Evolutionary conservation across 148 eudicot genomes (phyloP).

Genomic region (Salicornia ramosissima): DNA sequence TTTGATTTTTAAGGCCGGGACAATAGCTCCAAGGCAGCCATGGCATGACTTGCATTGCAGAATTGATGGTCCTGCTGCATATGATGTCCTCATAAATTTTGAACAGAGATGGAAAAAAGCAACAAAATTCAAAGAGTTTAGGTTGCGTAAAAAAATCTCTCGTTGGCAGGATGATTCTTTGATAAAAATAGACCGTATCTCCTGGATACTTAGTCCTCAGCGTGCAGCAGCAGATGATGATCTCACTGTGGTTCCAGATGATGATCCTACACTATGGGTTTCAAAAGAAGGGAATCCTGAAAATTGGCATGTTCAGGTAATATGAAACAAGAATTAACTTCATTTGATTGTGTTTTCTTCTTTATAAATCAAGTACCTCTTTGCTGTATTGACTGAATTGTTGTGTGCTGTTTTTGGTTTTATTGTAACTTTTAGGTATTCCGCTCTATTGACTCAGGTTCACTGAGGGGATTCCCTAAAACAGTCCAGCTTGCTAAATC

Average conservation of each 20-base stretch:
- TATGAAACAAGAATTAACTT: background rate
- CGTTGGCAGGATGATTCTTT: slow-evolving; percentile 88
- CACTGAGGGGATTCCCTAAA: slow-evolving; percentile 80
- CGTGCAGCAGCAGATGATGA: slow-evolving; percentile 32
- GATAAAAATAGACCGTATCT: slow-evolving; percentile 91
- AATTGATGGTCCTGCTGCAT: slow-evolving; percentile 96
- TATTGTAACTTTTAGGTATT: slow-evolving; percentile 46
- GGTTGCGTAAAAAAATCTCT: slow-evolving; percentile 57
- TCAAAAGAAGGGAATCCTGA: slow-evolving; percentile 61
- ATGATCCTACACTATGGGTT: slow-evolving; percentile 66
- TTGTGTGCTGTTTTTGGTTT: background rate
- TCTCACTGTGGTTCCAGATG: slow-evolving; percentile 42
- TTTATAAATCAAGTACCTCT: background rate
- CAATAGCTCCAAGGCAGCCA: slow-evolving; percentile 93
- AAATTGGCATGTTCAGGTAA: slow-evolving; percentile 94
- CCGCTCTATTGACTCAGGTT: slow-evolving; percentile 94
- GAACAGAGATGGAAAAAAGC: slow-evolving; percentile 97
- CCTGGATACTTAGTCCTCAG: slow-evolving; percentile 92
- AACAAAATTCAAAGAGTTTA: slow-evolving; percentile 79
- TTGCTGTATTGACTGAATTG: slow-evolving; percentile 3
- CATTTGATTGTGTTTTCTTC: background rate
- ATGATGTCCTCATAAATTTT: slow-evolving; percentile 89
- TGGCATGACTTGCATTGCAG: slow-evolving; percentile 97
- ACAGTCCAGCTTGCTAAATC: slow-evolving; percentile 42
- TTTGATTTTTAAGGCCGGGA: slow-evolving; percentile 53